Conservation (phyloP, 208 protist genomes). For the Leishmania braziliensis region DNA sequence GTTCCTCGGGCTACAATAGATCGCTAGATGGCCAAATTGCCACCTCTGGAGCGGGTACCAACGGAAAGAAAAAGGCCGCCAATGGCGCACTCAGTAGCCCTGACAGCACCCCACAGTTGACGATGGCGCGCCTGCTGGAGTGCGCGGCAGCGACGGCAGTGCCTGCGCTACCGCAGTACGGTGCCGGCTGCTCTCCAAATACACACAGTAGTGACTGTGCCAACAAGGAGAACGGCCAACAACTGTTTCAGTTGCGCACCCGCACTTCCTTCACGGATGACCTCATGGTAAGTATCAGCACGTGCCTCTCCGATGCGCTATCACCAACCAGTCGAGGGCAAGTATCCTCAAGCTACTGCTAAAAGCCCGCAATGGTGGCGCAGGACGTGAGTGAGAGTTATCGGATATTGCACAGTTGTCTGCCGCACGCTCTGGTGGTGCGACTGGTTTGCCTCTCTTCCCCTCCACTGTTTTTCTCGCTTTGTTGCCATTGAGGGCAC, state of each 20-base stretch:
- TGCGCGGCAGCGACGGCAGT: constrained; percentile 10
- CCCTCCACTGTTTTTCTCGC: too few species aligned
- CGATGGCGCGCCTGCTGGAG: constrained; percentile 25
- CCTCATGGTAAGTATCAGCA: constrained; percentile 32
- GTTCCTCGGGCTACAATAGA: background rate
- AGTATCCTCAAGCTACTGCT: constrained; percentile 7
- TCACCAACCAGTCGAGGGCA: constrained; percentile 13
- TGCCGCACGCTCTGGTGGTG: background rate
- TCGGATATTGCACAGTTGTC: background rate
- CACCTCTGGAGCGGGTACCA: too few species aligned
- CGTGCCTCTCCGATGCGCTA: constrained; percentile 16
- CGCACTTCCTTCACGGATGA: constrained; percentile 28
- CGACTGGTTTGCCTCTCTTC: background rate
- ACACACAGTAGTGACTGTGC: background rate
- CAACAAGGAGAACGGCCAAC: constrained; percentile 22
- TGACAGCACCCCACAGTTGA: constrained; percentile 7
- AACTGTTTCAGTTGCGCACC: constrained; percentile 6
- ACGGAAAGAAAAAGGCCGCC: background rate
- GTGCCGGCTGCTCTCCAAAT: background rate
- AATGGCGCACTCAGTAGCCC: background rate
- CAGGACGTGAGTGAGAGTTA: background rate
- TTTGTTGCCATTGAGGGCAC: background rate
- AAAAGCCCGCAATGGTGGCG: background rate
- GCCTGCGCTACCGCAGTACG: constrained; percentile 19
- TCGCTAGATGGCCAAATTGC: background rate